These are phyloP conservation scores for Drechslera avenae DNA, from an alignment of 2,329 filamentous ascomycete genomes.

Conservation along the genomic window DNA sequence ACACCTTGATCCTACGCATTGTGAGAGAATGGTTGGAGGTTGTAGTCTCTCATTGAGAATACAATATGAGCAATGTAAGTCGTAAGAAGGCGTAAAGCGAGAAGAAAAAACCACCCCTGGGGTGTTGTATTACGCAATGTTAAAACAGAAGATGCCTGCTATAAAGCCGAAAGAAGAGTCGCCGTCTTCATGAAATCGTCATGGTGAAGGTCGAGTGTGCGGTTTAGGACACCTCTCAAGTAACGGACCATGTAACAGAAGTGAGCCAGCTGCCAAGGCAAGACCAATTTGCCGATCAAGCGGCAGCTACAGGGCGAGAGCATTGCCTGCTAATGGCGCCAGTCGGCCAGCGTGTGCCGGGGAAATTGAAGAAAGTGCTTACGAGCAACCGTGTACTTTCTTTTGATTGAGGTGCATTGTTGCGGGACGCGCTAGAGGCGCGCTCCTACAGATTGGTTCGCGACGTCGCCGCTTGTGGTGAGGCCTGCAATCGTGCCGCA, in stretches of 20 bases:
- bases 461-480: background rate
- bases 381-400: constrained; percentile 11
- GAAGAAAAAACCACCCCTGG: too few relatives aligned
- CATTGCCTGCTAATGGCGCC: constrained; percentile 7
- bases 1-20: constrained; percentile 40
- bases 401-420: constrained; percentile 6
- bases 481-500: background rate
- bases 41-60: constrained; percentile 7
- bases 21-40: constrained; percentile 9
- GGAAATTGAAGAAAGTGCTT: constrained; percentile 9
- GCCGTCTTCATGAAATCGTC: constrained; percentile 4
- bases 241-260: constrained; percentile 7
- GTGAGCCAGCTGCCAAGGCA: constrained; percentile 20
- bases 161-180: constrained; percentile 1
- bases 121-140: background rate
- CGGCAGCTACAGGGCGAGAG: constrained; percentile 7
- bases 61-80: constrained; percentile 4
- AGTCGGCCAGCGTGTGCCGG: constrained; percentile 1
- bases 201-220: constrained; percentile 8
- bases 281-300: constrained; percentile 11
- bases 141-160: background rate
- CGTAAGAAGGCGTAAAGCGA: background rate
- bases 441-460: constrained; percentile 5
- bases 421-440: constrained; percentile 10
- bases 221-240: constrained; percentile 22